Evolutionary conservation across 2,329 filamentous ascomycete species (phyloP).

Genomic region (Claviceps capensis): DNA sequence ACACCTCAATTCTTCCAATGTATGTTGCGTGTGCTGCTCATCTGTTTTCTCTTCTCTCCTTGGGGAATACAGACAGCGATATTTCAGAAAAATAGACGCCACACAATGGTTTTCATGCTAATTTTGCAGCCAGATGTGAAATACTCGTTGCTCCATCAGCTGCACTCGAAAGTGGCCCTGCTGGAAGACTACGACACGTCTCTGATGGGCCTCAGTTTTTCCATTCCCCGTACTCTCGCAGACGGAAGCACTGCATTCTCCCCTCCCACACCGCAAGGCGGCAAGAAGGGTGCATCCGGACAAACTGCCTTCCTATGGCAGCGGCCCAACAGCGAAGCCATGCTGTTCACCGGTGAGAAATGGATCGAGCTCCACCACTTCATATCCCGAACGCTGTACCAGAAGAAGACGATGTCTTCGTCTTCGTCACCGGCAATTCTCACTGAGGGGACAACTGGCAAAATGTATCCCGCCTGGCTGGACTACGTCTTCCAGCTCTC

Average conservation of each 20-base stretch:
- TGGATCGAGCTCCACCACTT: slow-evolving; percentile 82
- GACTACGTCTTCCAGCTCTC: slow-evolving; percentile 68
- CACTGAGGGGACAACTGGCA: slow-evolving; percentile 47
- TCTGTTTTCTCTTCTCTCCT: not conserved
- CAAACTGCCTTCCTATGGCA: slow-evolving; percentile 67
- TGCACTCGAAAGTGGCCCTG: slow-evolving; percentile 44
- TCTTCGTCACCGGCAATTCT: slow-evolving; percentile 24
- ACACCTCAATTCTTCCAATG: slow-evolving; percentile 74
- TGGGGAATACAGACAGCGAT: too few species aligned
- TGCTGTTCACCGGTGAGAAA: slow-evolving; percentile 69
- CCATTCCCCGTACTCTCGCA: slow-evolving; percentile 51
- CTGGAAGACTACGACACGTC: slow-evolving; percentile 33
- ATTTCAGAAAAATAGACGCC: too few species aligned
- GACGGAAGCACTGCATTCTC: slow-evolving; percentile 45
- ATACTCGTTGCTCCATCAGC: slow-evolving; percentile 64
- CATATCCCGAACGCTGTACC: slow-evolving; percentile 47
- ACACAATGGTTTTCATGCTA: not conserved
- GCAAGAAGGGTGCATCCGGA: slow-evolving; percentile 13
- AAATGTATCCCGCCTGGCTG: slow-evolving; percentile 60
- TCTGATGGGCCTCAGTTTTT: slow-evolving; percentile 68
- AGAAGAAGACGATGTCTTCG: slow-evolving; percentile 21
- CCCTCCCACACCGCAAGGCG: slow-evolving; percentile 21
- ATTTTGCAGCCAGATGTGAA: slow-evolving; percentile 46
- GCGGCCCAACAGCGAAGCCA: slow-evolving; percentile 67
- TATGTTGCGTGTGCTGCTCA: slow-evolving; percentile 17